Evolutionary conservation across 352 stramenopile genomes (phyloP).

Genomic region (Aphanomyces cochlioides): DNA sequence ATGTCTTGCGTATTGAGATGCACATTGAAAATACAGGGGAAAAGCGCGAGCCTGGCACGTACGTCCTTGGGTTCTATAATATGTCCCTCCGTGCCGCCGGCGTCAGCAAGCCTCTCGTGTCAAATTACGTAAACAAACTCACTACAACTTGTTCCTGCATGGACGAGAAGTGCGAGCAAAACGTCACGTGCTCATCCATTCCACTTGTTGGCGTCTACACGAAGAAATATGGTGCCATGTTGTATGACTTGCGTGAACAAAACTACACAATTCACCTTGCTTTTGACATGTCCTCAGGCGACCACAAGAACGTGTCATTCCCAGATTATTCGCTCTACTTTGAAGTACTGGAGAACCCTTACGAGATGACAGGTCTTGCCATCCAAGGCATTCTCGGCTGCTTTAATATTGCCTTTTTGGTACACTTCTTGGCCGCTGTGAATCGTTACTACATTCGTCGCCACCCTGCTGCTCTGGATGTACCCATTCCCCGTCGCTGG

Average conservation of each 20-base stretch:
- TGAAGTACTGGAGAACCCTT: constrained; percentile 5
- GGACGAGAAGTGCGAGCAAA: neutral
- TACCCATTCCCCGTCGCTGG: neutral
- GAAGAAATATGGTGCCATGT: constrained; percentile 9
- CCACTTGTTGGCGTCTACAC: constrained; percentile 13
- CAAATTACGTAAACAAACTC: constrained; percentile 2
- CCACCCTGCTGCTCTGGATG: neutral
- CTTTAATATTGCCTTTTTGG: neutral
- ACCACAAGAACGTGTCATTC: neutral
- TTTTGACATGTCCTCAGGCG: neutral
- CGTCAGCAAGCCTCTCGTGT: constrained; percentile 5
- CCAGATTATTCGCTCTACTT: neutral
- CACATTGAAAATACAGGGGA: neutral
- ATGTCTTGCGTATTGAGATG: constrained; percentile 9
- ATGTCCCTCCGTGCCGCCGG: neutral
- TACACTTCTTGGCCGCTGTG: constrained; percentile 1
- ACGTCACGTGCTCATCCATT: constrained; percentile 3
- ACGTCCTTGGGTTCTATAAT: constrained; percentile 1
- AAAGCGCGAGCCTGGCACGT: neutral
- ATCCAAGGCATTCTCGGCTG: constrained; percentile 5
- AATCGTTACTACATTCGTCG: neutral
- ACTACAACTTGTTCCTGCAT: constrained; percentile 14
- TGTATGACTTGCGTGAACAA: constrained; percentile 1
- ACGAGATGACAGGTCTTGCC: constrained; percentile 16
- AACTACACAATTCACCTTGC: neutral